These are phyloP conservation scores for Mortierella sp. DNA, from an alignment of 371 early-diverging fungal genomes.

Conservation along the genomic window DNA sequence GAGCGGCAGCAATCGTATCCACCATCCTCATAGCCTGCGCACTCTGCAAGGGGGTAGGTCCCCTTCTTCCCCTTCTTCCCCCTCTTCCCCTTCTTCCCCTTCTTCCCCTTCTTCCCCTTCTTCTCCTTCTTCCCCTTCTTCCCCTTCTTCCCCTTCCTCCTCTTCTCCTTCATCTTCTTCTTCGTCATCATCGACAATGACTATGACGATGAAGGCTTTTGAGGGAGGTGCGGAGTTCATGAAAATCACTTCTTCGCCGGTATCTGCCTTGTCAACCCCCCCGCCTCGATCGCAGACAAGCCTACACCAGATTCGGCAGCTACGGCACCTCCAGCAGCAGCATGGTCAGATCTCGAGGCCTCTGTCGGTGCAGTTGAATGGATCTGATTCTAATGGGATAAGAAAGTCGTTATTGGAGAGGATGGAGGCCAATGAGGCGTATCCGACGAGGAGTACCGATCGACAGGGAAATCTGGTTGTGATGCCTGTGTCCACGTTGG, in stretches of 20 bases:
- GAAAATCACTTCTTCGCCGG: not conserved
- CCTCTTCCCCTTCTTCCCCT: not conserved
- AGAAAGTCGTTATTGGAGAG: not conserved
- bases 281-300: not conserved
- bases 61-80: not conserved
- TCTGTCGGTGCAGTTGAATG: not conserved
- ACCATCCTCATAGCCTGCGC: not conserved
- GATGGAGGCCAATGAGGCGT: not conserved
- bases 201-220: not conserved
- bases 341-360: not conserved
- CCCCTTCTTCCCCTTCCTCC: not conserved
- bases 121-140: not conserved
- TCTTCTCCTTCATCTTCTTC: not conserved
- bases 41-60: not conserved
- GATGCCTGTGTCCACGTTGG: not conserved
- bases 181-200: not conserved
- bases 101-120: not conserved
- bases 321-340: not conserved
- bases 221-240: not conserved
- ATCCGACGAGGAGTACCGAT: not conserved
- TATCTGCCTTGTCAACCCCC: not conserved
- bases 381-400: not conserved
- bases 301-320: not conserved
- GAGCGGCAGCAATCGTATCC: not conserved
- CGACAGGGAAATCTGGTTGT: not conserved